Evolutionary conservation across 2,329 filamentous ascomycete genomes (phyloP).

Genomic region (Huntiella decipiens): DNA sequence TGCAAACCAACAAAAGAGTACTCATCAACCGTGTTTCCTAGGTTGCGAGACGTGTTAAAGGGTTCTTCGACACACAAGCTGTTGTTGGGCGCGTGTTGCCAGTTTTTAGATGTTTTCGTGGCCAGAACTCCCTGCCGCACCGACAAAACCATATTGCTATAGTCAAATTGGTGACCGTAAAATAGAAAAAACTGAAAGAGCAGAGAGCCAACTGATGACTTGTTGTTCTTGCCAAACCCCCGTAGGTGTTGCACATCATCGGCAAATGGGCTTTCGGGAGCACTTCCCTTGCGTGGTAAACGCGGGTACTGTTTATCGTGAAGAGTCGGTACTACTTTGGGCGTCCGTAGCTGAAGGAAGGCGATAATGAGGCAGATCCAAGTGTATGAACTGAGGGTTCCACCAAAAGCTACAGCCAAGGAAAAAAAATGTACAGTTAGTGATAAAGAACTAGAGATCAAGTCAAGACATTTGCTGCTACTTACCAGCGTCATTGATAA

Average conservation of each 20-base stretch:
- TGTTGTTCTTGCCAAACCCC: constrained; percentile 61
- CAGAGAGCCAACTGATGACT: constrained; percentile 65
- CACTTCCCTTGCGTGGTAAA: constrained; percentile 33
- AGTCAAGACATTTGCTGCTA: constrained; percentile 10
- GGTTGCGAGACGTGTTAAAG: constrained; percentile 74
- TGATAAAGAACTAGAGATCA: background rate
- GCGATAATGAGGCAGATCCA: constrained; percentile 99
- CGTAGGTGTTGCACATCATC: constrained; percentile 61
- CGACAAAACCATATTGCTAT: constrained; percentile 66
- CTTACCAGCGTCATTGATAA: constrained; percentile 91
- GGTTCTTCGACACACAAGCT: constrained; percentile 90
- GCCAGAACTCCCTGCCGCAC: constrained; percentile 64
- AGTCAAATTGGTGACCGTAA: constrained; percentile 86
- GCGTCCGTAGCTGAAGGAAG: constrained; percentile 74
- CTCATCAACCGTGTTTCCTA: constrained; percentile 92
- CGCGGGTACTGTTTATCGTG: constrained; percentile 54
- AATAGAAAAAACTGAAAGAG: constrained; percentile 90
- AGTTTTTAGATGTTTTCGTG: constrained; percentile 70
- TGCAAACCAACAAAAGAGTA: constrained; percentile 86
- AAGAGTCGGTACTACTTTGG: constrained; percentile 67
- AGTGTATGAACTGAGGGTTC: constrained; percentile 91
- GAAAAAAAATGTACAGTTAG: constrained; percentile 11
- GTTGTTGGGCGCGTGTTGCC: constrained; percentile 65
- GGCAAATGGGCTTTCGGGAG: constrained; percentile 58
- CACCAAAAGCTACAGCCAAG: constrained; percentile 51